These are phyloP conservation scores for Irpex sp. DNA, from an alignment of 1,284 basidiomycete species.

Conservation along the genomic window DNA sequence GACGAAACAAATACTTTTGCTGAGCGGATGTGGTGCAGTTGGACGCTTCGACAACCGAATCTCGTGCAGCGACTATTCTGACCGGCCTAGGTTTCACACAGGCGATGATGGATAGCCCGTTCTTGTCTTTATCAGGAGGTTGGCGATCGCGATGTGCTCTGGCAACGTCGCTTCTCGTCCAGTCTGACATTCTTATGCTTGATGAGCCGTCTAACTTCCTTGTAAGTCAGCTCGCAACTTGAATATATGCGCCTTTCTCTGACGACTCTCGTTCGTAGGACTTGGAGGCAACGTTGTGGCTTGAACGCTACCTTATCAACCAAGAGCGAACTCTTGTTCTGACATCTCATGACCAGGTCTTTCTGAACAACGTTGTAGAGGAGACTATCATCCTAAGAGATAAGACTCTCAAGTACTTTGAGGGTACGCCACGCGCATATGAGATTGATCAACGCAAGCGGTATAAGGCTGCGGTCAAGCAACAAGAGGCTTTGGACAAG, in stretches of 20 bases:
- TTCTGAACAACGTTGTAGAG: slow-evolving; percentile 61
- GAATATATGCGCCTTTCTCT: neutral
- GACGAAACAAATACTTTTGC: neutral
- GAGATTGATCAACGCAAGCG: slow-evolving; percentile 45
- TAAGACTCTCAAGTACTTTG: slow-evolving; percentile 51
- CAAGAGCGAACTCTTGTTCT: slow-evolving; percentile 52
- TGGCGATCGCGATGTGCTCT: slow-evolving; percentile 71
- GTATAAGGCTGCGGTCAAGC: slow-evolving; percentile 41
- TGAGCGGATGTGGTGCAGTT: neutral
- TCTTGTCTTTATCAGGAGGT: slow-evolving; percentile 56
- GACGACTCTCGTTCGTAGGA: neutral
- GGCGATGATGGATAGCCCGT: slow-evolving; percentile 42
- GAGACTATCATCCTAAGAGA: slow-evolving; percentile 63
- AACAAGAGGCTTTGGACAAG: slow-evolving; percentile 51
- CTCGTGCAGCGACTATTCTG: slow-evolving; percentile 52
- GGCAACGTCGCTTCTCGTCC: slow-evolving; percentile 69
- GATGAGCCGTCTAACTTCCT: slow-evolving; percentile 12
- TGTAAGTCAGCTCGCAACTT: neutral
- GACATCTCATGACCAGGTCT: slow-evolving; percentile 69
- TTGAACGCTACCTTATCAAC: slow-evolving; percentile 52
- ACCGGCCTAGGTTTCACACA: slow-evolving; percentile 59
- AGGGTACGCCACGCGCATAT: slow-evolving; percentile 57
- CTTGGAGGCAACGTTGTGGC: slow-evolving; percentile 57
- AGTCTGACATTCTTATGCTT: slow-evolving; percentile 10
- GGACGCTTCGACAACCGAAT: slow-evolving; percentile 37